Evolutionary conservation across 495 filamentous ascomycete species (phyloP).

Genomic region (Penicillium simplicissimum): DNA sequence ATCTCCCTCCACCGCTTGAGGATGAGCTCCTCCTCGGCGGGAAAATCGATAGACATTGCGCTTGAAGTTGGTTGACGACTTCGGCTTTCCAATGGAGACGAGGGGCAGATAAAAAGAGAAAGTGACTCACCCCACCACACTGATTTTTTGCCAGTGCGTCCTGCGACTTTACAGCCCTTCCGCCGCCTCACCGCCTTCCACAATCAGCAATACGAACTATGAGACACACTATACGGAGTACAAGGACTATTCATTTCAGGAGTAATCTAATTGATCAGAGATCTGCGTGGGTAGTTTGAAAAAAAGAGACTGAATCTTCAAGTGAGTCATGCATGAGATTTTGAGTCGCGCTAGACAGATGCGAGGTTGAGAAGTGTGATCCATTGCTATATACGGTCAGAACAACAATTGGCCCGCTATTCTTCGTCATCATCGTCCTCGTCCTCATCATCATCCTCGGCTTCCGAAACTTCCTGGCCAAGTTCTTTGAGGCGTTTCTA

Average conservation of each 20-base stretch:
- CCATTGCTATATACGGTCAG: constrained; percentile 17
- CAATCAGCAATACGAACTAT: constrained; percentile 6
- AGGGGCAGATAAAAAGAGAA: constrained; percentile 28
- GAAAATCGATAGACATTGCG: constrained; percentile 86
- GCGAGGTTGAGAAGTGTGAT: not conserved
- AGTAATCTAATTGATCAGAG: not conserved
- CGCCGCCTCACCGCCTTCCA: constrained; percentile 15
- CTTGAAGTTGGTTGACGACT: constrained; percentile 19
- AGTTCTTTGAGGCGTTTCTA: constrained; percentile 72
- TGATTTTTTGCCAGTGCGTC: constrained; percentile 30
- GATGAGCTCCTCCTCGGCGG: constrained; percentile 81
- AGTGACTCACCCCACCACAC: constrained; percentile 42
- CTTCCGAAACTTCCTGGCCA: constrained; percentile 75
- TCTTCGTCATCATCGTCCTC: constrained; percentile 61
- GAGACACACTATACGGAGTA: not conserved
- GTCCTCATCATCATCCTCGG: constrained; percentile 67
- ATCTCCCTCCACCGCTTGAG: constrained; percentile 86
- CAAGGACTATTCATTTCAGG: not conserved
- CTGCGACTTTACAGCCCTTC: constrained; percentile 9
- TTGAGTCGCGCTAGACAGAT: constrained; percentile 1
- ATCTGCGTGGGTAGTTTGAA: not conserved
- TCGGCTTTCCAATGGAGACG: constrained; percentile 24
- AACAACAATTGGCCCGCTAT: constrained; percentile 19
- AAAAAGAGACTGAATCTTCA: not conserved
- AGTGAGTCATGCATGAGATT: not conserved